Evolutionary conservation across 352 stramenopile species (phyloP), one percentile per base, ranked within the genome.

Genomic region (Globisporangium paroecandrum): DNA sequence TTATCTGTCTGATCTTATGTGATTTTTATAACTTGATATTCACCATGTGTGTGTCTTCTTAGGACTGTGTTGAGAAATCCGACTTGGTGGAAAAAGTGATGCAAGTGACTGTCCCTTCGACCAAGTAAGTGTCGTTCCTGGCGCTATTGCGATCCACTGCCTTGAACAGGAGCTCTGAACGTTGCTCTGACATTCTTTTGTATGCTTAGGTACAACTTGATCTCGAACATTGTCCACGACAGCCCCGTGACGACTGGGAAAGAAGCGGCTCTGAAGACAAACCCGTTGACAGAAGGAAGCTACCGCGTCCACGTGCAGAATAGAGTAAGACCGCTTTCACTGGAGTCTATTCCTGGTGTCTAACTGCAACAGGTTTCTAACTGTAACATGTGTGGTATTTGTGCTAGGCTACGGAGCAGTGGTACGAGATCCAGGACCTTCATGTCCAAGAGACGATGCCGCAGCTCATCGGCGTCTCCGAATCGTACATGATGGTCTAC

Each of bases 341-440:
- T 34, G 4, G 34, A 13, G 12, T 18, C 36, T 43, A 13, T 43
- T 43, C 36, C 36, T 43, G 10, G 36, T 43, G 36, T 36, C 25
- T 36, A 49, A 38, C 22, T 8, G 24, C 29, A 46, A 15, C 6
- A 2, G 36, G 24, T 56, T 24, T 56, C 7, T 32, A 32, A 20
- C 5, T 36, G 34, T 18, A 32, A 32, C 36, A 13, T 4, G 13
- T 47, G 13, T 43, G 41, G 9, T 41, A 13, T n/a, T 32, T 32
- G 27, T 32, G 27, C 27, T 38, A 97, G 81, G 94, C 89, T 27
- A 97, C 89, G 4, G 91, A 97, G 56, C 94, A 99, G 68, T 99
- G 97, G 98, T 99, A 99, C 74, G 97, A 99, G 70, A 98, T 99
- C 51, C 96, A 99, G 71, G 97, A 99, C 70, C 78, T 99, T 24